Percentiles rank a stretch among this genome's conserved stretches.
Evolutionary conservation across 2,329 filamentous ascomycete genomes (phyloP).

Genomic region (Neopestalotiopsis sp.): DNA sequence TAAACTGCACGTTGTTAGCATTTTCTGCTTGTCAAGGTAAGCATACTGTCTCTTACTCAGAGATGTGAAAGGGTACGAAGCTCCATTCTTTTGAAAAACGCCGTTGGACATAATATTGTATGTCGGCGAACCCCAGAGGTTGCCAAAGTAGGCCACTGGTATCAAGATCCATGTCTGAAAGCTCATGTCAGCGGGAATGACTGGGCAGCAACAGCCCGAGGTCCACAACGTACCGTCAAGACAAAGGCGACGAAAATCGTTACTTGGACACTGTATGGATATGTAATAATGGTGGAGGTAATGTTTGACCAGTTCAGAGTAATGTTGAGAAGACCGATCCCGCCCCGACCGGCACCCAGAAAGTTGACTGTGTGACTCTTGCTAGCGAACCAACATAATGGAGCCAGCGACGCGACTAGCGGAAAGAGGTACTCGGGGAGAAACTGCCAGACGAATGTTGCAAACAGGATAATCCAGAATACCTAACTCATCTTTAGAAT

Average conservation of each 20-base stretch:
- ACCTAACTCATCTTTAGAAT: constrained; percentile 35
- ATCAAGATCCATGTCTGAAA: constrained; percentile 64
- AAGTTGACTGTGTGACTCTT: constrained; percentile 64
- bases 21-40: not conserved
- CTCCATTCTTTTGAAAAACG: constrained; percentile 55
- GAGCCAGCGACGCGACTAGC: constrained; percentile 63
- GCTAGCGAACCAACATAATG: constrained; percentile 69
- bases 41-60: constrained; percentile 27
- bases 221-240: not conserved
- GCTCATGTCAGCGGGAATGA: not conserved
- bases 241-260: constrained; percentile 61
- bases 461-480: constrained; percentile 60
- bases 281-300: constrained; percentile 63
- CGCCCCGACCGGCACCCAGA: constrained; percentile 64
- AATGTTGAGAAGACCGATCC: constrained; percentile 66
- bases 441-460: constrained; percentile 65
- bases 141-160: constrained; percentile 64
- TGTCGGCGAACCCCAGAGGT: constrained; percentile 53
- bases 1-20: constrained; percentile 4
- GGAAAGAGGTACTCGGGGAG: constrained; percentile 66
- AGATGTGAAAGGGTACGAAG: constrained; percentile 47
- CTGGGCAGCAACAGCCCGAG: not conserved
- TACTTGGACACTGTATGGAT: constrained; percentile 54
- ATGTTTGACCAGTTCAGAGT: constrained; percentile 67
- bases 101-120: constrained; percentile 64